phyloP scores from a whole-genome alignment of 2,329 filamentous ascomycete species.

The Cercospora sp. region DNA sequence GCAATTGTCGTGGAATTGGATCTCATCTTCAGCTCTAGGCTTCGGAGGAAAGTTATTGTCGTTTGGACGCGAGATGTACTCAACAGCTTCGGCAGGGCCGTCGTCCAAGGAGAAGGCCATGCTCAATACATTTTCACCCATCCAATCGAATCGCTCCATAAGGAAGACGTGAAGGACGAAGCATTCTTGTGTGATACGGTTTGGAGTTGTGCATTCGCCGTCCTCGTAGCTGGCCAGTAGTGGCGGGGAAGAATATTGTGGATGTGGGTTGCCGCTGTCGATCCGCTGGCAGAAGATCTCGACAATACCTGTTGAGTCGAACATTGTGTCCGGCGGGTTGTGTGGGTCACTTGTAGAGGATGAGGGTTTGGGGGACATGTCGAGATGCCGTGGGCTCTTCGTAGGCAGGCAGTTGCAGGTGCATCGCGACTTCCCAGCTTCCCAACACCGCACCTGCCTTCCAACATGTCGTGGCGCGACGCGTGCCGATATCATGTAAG shows the following conservation, averaged over 20 bases:
- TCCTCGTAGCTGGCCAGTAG: not conserved
- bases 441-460: not conserved
- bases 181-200: not conserved
- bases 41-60: not conserved
- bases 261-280: slow-evolving; percentile 6
- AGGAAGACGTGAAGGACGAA: slow-evolving; percentile 14
- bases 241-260: not conserved
- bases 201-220: not conserved
- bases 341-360: not conserved
- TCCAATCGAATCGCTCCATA: slow-evolving; percentile 20
- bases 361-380: not conserved
- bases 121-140: slow-evolving; percentile 5
- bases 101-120: slow-evolving; percentile 9
- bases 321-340: not conserved
- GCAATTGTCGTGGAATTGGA: slow-evolving; percentile 6
- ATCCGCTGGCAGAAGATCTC: slow-evolving; percentile 19
- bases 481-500: not conserved
- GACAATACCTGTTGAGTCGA: slow-evolving; percentile 17
- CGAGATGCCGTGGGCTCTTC: not conserved
- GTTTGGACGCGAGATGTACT: not conserved
- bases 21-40: not conserved
- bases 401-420: not conserved
- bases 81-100: not conserved
- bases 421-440: not conserved
- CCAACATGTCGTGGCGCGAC: not conserved